phyloP scores from a whole-genome alignment of 83 land plant species.

The Thuja plicata region DNA sequence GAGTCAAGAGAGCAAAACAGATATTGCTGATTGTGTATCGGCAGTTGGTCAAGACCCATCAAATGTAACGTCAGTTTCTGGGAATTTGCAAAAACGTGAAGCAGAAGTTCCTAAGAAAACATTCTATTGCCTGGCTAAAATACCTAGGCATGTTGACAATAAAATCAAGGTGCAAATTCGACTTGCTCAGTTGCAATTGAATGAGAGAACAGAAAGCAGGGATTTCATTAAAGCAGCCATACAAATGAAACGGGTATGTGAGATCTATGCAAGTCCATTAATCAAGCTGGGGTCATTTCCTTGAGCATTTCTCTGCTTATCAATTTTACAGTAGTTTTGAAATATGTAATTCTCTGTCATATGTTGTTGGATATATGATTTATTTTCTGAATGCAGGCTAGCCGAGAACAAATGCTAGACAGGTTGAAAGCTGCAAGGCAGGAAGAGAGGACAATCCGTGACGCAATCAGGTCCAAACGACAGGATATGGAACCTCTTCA shows the following conservation, averaged over 20 bases:
- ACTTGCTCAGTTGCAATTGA: constrained; percentile 34
- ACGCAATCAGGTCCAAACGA: constrained; percentile 37
- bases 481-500: constrained; percentile 56
- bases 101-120: constrained; percentile 23
- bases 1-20: not conserved
- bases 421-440: constrained; percentile 47
- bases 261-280: not conserved
- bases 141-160: constrained; percentile 46
- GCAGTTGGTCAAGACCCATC: not conserved
- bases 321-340: not conserved
- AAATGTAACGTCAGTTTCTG: not conserved
- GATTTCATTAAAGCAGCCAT: constrained; percentile 26
- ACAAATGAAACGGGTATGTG: constrained; percentile 29
- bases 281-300: not conserved
- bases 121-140: constrained; percentile 26
- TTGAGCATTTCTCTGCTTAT: not conserved
- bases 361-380: not conserved
- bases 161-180: constrained; percentile 35
- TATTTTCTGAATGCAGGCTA: constrained; percentile 21
- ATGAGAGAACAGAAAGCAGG: constrained; percentile 33
- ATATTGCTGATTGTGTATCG: not conserved
- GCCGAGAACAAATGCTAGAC: constrained; percentile 27
- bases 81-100: constrained; percentile 10
- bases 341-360: not conserved
- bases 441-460: constrained; percentile 51